Base-by-base conservation (phyloP, 192 early-diverging fungal genomes). In the Physocladia obscura region DNA sequence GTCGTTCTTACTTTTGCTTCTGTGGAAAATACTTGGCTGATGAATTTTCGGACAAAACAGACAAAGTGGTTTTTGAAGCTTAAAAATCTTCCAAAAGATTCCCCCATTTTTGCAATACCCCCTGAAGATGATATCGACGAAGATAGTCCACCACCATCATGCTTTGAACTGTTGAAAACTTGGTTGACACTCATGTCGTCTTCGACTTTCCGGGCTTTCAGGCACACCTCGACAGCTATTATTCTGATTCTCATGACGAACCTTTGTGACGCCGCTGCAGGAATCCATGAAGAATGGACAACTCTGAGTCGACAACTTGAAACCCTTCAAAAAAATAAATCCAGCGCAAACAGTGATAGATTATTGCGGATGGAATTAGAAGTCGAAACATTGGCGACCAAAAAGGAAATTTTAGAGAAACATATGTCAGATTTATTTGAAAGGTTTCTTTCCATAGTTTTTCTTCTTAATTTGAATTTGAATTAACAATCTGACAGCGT, bases 131-230 rank as follows among this genome's bases (percentile, higher is more conserved):
- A 84, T 86, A 52, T 87, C 77, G 30, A 82, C 30, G 57, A 11
- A 17, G 32, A 61, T 34, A 49, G 17, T 22, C 15, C 48, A 26
- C 51, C 44, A 32, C 39, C 21, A 47, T 56, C 69, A 48, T 51
- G 60, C 51, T 38, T 80, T 50, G 76, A 86, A 26, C 58, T 48
- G 6, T 51, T 83, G 1, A 62, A 74, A 38, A 49, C 71, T 3
- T 82, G 80, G 79, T 67, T 84, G 21, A 60, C 69, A 0, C 70
- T 76, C 17, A 72, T 82, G 67, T 72, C 71, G 32, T 89, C 89
- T 32, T 91, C 92, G 1, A 62, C 87, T 1, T 95, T 91, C 61
- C 85, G 94, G 19, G 92, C 94, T 11, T 93, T 98, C 74, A 82
- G 97, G 3, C 95, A 98, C 64, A 95, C 92, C 4, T 84, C 94